Evolutionary conservation across 345 rosid species (phyloP).

Genomic region (Eucalyptus rudis): DNA sequence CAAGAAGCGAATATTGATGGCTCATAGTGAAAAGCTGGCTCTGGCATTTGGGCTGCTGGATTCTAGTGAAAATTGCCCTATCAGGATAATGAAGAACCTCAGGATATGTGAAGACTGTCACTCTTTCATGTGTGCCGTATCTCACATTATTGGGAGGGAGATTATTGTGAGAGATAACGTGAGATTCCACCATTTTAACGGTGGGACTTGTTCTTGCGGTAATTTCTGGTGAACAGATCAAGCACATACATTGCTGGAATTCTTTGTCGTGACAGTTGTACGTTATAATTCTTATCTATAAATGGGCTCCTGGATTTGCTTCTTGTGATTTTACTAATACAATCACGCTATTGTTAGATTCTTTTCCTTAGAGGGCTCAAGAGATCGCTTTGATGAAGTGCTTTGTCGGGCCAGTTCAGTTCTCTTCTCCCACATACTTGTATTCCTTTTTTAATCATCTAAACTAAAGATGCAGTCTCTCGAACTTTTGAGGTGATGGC

Average conservation of each 20-base stretch:
- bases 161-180: conserved; percentile 58
- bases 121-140: conserved; percentile 38
- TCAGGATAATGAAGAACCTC: conserved; percentile 62
- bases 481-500: no score
- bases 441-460: no score
- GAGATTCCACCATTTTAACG: conserved; percentile 69
- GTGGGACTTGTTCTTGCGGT: conserved; percentile 64
- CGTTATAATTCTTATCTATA: not conserved
- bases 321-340: not conserved
- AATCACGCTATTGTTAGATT: not conserved
- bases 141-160: conserved; percentile 34
- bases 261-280: not conserved
- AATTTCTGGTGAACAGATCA: conserved; percentile 50
- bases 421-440: no score
- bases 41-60: conserved; percentile 50
- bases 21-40: conserved; percentile 73
- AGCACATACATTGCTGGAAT: not conserved
- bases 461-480: no score
- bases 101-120: conserved; percentile 80
- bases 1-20: conserved; percentile 34
- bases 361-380: not conserved
- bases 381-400: not conserved
- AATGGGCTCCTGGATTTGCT: not conserved
- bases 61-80: conserved; percentile 10
- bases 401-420: no score